Evolutionary conservation across 1,284 basidiomycete genomes (phyloP).

Genomic region (Ceraceosorus bombacis): DNA sequence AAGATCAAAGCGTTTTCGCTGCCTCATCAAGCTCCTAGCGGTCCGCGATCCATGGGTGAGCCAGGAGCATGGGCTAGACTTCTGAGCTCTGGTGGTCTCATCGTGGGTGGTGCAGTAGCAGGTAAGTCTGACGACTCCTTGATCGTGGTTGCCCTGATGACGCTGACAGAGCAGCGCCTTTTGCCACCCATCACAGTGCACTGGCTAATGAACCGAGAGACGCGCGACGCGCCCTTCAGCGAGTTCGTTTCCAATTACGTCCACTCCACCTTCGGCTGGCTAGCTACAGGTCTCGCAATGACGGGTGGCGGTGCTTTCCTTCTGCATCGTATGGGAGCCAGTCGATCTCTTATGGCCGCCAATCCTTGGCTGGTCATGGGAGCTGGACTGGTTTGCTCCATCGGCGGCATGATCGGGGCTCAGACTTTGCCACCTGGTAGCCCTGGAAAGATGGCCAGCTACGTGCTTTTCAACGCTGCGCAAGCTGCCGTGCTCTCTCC

Average conservation of each 20-base stretch:
- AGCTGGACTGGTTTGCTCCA: constrained; percentile 59
- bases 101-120: constrained; percentile 41
- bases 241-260: constrained; percentile 53
- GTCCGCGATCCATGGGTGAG: constrained; percentile 26
- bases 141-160: neutral
- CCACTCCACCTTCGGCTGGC: constrained; percentile 77
- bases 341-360: constrained; percentile 67
- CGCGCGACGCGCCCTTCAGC: constrained; percentile 32
- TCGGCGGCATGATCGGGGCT: constrained; percentile 49
- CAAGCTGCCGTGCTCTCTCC: constrained; percentile 64
- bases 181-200: constrained; percentile 19
- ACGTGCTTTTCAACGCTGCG: constrained; percentile 66
- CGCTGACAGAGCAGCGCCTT: neutral
- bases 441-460: constrained; percentile 48
- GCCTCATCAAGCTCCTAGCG: constrained; percentile 31
- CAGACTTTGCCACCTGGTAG: constrained; percentile 41
- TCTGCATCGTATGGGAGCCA: constrained; percentile 67
- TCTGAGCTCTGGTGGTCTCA: constrained; percentile 37
- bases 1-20: constrained; percentile 3
- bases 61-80: constrained; percentile 39
- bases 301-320: constrained; percentile 70
- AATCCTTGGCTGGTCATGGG: constrained; percentile 85
- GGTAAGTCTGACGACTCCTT: neutral
- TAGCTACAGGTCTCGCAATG: constrained; percentile 68
- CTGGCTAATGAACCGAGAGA: constrained; percentile 46